These are phyloP conservation scores for Talaromyces trachyspermus DNA, from an alignment of 495 filamentous ascomycete species.

Conservation along the genomic window DNA sequence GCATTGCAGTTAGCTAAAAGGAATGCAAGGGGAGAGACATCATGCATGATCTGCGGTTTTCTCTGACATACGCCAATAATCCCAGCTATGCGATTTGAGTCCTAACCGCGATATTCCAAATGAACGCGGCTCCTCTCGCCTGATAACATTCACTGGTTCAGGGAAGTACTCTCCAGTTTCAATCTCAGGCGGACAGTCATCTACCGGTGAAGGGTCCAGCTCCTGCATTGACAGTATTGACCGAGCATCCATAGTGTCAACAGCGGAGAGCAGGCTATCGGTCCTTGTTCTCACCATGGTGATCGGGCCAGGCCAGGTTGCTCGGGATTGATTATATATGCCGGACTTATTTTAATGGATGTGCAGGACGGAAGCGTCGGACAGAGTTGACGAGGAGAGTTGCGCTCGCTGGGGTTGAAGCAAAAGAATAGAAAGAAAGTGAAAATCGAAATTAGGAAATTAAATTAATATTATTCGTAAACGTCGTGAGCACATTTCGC, in stretches of 20 bases:
- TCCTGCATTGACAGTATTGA: constrained; percentile 62
- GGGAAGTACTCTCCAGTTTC: constrained; percentile 53
- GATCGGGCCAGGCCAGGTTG: too few species aligned
- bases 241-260: constrained; percentile 23
- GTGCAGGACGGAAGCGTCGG: too few species aligned
- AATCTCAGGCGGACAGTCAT: constrained; percentile 46
- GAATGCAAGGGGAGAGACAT: neutral
- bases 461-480: neutral
- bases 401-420: too few species aligned
- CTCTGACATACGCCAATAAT: constrained; percentile 56
- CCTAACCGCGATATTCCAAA: constrained; percentile 29
- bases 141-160: constrained; percentile 15
- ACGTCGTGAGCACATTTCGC: too few species aligned
- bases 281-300: constrained; percentile 5
- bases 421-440: neutral
- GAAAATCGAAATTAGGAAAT: neutral
- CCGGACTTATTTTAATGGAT: too few species aligned
- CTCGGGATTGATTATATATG: too few species aligned
- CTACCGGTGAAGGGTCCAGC: constrained; percentile 76
- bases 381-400: too few species aligned
- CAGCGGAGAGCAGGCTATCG: constrained; percentile 3
- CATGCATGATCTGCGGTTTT: too few species aligned
- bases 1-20: constrained; percentile 3
- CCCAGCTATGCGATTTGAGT: constrained; percentile 51
- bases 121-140: neutral